Evolutionary conservation across 179 eudicot genomes (phyloP), one percentile per base, ranked within the genome.

Genomic region (Gypsophila paniculata): DNA sequence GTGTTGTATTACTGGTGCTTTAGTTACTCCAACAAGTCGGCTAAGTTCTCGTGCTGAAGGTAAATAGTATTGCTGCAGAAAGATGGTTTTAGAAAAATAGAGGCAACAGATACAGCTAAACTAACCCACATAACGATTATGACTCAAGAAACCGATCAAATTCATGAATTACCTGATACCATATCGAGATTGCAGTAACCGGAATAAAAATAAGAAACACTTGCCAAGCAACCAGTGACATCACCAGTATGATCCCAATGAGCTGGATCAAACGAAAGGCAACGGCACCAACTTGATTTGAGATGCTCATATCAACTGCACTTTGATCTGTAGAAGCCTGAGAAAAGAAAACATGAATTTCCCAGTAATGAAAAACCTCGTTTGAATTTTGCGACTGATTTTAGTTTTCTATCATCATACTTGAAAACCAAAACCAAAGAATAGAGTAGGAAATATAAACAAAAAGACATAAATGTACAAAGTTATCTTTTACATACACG

Each of bases 281-380:
- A 81, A 85, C 82, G 6, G 70, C 18, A 6, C 78, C 89, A 53
- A 90, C 79, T 72, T 60, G 76, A 63, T 14, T 69, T 38, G 90
- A 83, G 72, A 88, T 81, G 65, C 14, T 75, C 82, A 87, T 70
- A 73, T 94, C 99, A 13, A 94, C 83, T 11, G 89, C 82, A 76
- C 84, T 86, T 78, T 93, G 98, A 75, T 93, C 98, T 5, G 86
- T 83, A 29, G 97, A 93, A 14, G 87, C 98, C 98, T 93, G n/a
- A n/a, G n/a, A n/a, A n/a, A n/a, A n/a, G n/a, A n/a, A n/a, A n/a
- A n/a, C n/a, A n/a, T n/a, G n/a, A n/a, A n/a, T n/a, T n/a, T n/a
- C n/a, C n/a, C n/a, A n/a, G n/a, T n/a, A n/a, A n/a, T n/a, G n/a
- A n/a, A n/a, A n/a, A n/a, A n/a, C n/a, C n/a, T n/a, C n/a, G n/a